phyloP scores from a whole-genome alignment of 345 rosid species.

The Camelina sativa region DNA sequence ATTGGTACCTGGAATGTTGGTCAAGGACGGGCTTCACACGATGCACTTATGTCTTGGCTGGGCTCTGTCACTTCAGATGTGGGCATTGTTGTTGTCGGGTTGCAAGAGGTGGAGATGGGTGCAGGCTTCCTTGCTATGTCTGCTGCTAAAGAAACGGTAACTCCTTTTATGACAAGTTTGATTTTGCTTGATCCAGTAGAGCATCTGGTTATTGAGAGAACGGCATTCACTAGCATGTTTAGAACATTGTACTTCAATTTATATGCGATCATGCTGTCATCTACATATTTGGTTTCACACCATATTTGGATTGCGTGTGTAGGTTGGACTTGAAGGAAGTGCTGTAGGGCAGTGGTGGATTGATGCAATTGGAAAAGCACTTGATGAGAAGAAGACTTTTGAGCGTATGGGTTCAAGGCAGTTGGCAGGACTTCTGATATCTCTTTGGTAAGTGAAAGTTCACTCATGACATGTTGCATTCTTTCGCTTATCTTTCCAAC shows the following conservation, averaged over 20 bases:
- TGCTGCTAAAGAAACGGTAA: constrained; percentile 97
- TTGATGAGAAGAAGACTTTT: constrained; percentile 75
- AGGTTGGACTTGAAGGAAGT: constrained; percentile 99
- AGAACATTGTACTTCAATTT: neutral
- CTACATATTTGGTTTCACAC: constrained; percentile 14
- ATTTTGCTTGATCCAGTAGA: neutral
- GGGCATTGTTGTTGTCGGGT: constrained; percentile 86
- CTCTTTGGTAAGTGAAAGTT: constrained; percentile 70
- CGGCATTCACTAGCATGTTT: too few species aligned
- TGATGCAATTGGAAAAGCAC: constrained; percentile 87
- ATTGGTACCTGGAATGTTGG: constrained; percentile 99
- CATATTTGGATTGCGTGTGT: constrained; percentile 44
- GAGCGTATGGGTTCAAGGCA: constrained; percentile 99
- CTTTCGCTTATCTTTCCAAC: constrained; percentile 16
- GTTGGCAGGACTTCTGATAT: constrained; percentile 86
- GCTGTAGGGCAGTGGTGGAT: constrained; percentile 92
- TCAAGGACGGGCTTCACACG: constrained; percentile 89
- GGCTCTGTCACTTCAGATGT: constrained; percentile 84
- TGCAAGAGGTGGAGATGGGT: constrained; percentile 99
- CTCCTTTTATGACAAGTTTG: neutral
- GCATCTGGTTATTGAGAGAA: too few species aligned
- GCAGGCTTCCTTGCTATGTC: constrained; percentile 99
- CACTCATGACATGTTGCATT: constrained; percentile 19
- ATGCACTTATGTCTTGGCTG: constrained; percentile 79
- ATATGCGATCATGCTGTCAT: neutral